phyloP scores from a whole-genome alignment of 495 filamentous ascomycete genomes.

The Monascus purpureus region DNA sequence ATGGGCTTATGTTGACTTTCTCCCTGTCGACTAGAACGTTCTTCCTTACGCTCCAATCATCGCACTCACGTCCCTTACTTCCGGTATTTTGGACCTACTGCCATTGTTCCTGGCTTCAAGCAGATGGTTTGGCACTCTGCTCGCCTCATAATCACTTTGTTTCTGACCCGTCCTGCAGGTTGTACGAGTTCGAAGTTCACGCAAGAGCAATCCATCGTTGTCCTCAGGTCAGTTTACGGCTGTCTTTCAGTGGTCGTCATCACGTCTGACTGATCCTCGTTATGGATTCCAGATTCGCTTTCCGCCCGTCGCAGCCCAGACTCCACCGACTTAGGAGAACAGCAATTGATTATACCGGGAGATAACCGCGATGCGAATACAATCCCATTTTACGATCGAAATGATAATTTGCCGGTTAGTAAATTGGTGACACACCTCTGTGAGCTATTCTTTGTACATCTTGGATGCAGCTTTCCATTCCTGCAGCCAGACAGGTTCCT shows the following conservation, averaged over 20 bases:
- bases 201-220: slow-evolving; percentile 33
- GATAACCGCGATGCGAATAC: slow-evolving; percentile 42
- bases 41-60: slow-evolving; percentile 24
- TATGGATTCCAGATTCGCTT: slow-evolving; percentile 13
- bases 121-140: slow-evolving; percentile 49
- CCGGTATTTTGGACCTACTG: slow-evolving; percentile 75
- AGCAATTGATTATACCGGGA: slow-evolving; percentile 13
- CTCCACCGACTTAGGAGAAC: slow-evolving; percentile 10
- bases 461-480: slow-evolving; percentile 76
- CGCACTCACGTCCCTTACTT: slow-evolving; percentile 73
- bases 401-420: slow-evolving; percentile 49
- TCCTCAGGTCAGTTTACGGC: slow-evolving; percentile 25
- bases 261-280: background rate
- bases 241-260: too few relatives aligned
- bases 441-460: slow-evolving; percentile 62
- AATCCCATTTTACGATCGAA: slow-evolving; percentile 66
- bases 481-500: slow-evolving; percentile 54
- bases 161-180: slow-evolving; percentile 13
- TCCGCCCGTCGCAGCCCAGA: slow-evolving; percentile 25
- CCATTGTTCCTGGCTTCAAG: slow-evolving; percentile 84
- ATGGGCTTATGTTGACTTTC: too few relatives aligned
- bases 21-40: slow-evolving; percentile 14
- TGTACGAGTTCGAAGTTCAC: slow-evolving; percentile 51
- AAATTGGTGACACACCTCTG: slow-evolving; percentile 59
- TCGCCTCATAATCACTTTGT: background rate